A percentile compares a stretch with the other conserved stretches of the same genome.
Conservation (phyloP, 192 early-diverging fungal genomes). For the Coemansia sp. region DNA sequence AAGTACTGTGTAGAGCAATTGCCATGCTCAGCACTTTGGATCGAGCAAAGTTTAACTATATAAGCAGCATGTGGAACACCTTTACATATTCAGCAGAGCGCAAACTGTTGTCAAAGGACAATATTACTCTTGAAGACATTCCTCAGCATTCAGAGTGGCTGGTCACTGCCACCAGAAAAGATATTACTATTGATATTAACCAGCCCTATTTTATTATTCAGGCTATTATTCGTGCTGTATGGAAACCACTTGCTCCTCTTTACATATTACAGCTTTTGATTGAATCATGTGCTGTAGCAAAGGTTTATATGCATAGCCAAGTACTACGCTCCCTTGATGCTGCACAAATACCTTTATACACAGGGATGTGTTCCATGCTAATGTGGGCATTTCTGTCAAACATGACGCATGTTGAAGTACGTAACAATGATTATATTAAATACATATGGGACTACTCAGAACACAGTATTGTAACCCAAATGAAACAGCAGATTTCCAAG, state of each 20-base stretch:
- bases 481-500: too few species aligned
- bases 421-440: too few species aligned
- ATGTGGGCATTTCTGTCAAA: too few species aligned
- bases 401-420: too few species aligned
- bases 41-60: neutral
- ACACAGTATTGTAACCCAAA: too few species aligned
- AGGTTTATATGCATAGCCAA: neutral
- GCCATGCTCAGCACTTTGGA: neutral
- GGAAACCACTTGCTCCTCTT: neutral
- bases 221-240: neutral
- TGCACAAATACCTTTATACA: neutral
- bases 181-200: neutral
- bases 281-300: neutral
- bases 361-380: too few species aligned
- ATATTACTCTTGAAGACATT: neutral
- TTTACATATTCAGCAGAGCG: neutral
- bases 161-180: neutral
- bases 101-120: neutral
- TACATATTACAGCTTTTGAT: neutral
- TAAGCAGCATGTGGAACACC: neutral
- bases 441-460: too few species aligned
- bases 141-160: neutral
- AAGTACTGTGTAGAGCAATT: neutral
- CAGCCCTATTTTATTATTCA: neutral
- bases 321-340: neutral